Percentiles rank a stretch among this genome's conserved stretches.
Conservation (phyloP, 495 filamentous ascomycete genomes). For the Hypomontagnella monticulosa region DNA sequence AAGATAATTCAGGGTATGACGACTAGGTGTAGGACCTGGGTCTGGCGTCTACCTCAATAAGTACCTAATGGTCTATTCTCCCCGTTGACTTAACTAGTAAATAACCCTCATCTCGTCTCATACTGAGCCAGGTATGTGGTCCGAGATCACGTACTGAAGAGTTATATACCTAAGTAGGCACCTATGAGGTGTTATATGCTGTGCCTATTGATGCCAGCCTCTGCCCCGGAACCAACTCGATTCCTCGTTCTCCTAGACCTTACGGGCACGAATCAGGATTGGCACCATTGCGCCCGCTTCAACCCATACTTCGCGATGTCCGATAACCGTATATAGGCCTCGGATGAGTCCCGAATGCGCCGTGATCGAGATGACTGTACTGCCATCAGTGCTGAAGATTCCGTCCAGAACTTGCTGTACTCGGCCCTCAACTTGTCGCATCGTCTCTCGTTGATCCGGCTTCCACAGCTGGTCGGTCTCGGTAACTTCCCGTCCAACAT, state of each 20-base stretch:
- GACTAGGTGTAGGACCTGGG: too few species aligned
- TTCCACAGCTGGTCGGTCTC: constrained; percentile 72
- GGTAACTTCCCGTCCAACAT: constrained; percentile 69
- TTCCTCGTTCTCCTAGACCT: background rate
- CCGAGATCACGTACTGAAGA: too few species aligned
- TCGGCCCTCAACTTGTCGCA: constrained; percentile 39
- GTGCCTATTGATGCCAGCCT: too few species aligned
- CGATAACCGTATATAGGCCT: constrained; percentile 35
- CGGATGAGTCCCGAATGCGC: constrained; percentile 47
- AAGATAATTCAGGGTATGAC: too few species aligned
- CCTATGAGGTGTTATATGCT: too few species aligned
- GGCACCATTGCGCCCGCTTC: constrained; percentile 45
- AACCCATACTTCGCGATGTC: constrained; percentile 39
- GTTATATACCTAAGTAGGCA: too few species aligned
- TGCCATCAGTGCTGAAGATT: constrained; percentile 42
- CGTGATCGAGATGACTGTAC: constrained; percentile 44
- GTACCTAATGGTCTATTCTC: too few species aligned
- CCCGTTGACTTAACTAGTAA: too few species aligned
- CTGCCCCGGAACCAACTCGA: background rate
- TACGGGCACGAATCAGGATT: constrained; percentile 42
- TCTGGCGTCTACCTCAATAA: too few species aligned
- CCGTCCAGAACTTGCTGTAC: constrained; percentile 41
- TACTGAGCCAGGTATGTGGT: too few species aligned
- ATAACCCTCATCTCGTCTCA: too few species aligned
- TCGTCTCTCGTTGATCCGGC: constrained; percentile 42